Conservation (phyloP, 768 basidiomycete genomes). For the Punctularia strigosozonata region DNA sequence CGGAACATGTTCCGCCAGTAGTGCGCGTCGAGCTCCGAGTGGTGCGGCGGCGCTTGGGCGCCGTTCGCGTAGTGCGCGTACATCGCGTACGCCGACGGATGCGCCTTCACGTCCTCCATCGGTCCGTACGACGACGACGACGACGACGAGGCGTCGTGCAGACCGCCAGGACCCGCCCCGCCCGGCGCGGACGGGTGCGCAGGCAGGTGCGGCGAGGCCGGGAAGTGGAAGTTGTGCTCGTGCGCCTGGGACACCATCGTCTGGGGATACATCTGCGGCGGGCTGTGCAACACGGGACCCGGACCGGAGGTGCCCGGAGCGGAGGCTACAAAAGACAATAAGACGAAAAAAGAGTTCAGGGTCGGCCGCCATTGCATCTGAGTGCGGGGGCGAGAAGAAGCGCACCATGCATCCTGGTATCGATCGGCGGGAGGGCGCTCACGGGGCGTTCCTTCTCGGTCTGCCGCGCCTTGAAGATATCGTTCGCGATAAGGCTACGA, state of each 20-base stretch:
- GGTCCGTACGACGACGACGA: too few relatives aligned
- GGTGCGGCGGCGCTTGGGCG: not conserved
- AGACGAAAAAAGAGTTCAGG: not conserved
- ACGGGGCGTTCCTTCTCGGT: conserved; percentile 8
- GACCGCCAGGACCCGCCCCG: too few relatives aligned
- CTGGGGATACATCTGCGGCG: conserved; percentile 24
- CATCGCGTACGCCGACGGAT: too few relatives aligned
- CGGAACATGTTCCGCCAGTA: conserved; percentile 71
- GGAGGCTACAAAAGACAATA: not conserved
- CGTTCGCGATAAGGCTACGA: conserved; percentile 52
- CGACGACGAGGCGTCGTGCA: too few relatives aligned
- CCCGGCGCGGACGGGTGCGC: conserved; percentile 11
- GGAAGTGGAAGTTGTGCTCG: conserved; percentile 29
- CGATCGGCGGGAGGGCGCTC: conserved; percentile 27
- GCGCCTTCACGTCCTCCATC: too few relatives aligned
- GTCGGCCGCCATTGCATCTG: not conserved
- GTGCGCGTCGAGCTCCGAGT: conserved; percentile 43
- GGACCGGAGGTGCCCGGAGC: too few relatives aligned
- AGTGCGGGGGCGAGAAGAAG: not conserved
- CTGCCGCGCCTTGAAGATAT: conserved; percentile 43
- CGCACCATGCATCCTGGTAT: conserved; percentile 42
- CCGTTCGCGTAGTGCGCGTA: conserved; percentile 25
- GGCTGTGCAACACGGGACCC: too few relatives aligned
- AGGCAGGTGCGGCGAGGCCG: conserved; percentile 16
- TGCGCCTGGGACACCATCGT: conserved; percentile 19